Evolutionary conservation across 768 basidiomycete species (phyloP), one percentile per base, ranked within the genome.

Genomic region (Atractiella rhizophila): DNA sequence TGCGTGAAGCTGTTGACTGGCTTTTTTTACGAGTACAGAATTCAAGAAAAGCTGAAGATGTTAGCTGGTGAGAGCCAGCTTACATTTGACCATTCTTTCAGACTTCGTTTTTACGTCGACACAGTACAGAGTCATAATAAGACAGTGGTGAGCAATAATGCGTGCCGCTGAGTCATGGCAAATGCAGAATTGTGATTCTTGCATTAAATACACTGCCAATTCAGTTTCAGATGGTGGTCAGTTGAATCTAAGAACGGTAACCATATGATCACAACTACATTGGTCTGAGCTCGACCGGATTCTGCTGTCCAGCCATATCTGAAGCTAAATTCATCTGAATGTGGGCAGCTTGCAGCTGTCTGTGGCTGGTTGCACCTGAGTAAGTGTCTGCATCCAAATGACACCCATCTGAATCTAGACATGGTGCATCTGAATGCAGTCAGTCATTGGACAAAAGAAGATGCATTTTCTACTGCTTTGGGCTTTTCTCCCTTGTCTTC

Each of bases 21-120:
- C 55, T 96, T 21, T 88, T 88, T 55, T 71, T 86, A 40, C 68
- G 85, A 0, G 85, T 91, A 4, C 82, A 88, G 60, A 85, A 83
- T 49, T 37, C 33, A n/a, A 16, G 44, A 12, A 29, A 35, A 5
- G n/a, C n/a, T n/a, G n/a, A n/a, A n/a, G n/a, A n/a, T n/a, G n/a
- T n/a, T n/a, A n/a, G n/a, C n/a, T n/a, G n/a, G n/a, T n/a, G n/a
- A n/a, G n/a, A n/a, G n/a, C n/a, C n/a, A n/a, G n/a, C n/a, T n/a
- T n/a, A n/a, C n/a, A n/a, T n/a, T n/a, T n/a, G n/a, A n/a, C n/a
- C n/a, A n/a, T n/a, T n/a, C n/a, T n/a, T n/a, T n/a, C n/a, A n/a
- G n/a, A n/a, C n/a, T n/a, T n/a, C n/a, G n/a, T n/a, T n/a, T n/a
- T n/a, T n/a, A n/a, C n/a, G n/a, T n/a, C n/a, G n/a, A n/a, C n/a